phyloP scores from a whole-genome alignment of 352 stramenopile species.

The Blastocystis sp. region DNA sequence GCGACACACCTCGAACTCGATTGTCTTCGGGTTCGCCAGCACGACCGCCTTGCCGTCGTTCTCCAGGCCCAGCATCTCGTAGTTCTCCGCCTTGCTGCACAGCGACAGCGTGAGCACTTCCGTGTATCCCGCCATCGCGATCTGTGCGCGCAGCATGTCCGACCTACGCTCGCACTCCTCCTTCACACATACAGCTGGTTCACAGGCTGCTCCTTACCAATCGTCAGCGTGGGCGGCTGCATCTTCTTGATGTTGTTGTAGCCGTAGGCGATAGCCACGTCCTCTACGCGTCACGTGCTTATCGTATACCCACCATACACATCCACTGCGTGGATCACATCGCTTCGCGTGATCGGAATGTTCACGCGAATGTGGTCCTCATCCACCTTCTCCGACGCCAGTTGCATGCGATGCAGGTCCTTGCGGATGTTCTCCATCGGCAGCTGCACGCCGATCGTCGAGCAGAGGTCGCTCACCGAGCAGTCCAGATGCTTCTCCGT shows the following conservation, averaged over 20 bases:
- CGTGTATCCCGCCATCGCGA: constrained; percentile 88
- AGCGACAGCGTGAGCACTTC: constrained; percentile 92
- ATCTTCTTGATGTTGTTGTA: constrained; percentile 97
- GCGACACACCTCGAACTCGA: constrained; percentile 96
- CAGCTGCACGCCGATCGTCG: constrained; percentile 71
- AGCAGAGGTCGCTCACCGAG: constrained; percentile 68
- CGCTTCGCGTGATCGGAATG: constrained; percentile 87
- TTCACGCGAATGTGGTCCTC: constrained; percentile 76
- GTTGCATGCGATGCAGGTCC: constrained; percentile 95
- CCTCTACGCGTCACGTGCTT: constrained; percentile 65
- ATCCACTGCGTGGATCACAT: constrained; percentile 96
- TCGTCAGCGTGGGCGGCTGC: constrained; percentile 83
- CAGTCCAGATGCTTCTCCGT: constrained; percentile 69
- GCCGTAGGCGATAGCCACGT: constrained; percentile 97
- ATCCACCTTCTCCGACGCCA: constrained; percentile 65
- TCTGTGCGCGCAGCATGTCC: constrained; percentile 91
- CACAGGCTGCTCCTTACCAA: constrained; percentile 84
- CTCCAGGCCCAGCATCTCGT: constrained; percentile 76
- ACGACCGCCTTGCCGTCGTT: constrained; percentile 77
- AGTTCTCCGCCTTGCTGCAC: constrained; percentile 92
- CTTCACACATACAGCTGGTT: constrained; percentile 76
- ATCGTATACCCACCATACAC: constrained; percentile 46
- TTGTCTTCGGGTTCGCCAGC: constrained; percentile 92
- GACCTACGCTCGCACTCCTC: constrained; percentile 58
- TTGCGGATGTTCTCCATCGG: constrained; percentile 74